A percentile compares a stretch with the other conserved stretches of the same genome.
phyloP scores from a whole-genome alignment of 1,284 basidiomycete genomes.

The Thelephora terrestris region DNA sequence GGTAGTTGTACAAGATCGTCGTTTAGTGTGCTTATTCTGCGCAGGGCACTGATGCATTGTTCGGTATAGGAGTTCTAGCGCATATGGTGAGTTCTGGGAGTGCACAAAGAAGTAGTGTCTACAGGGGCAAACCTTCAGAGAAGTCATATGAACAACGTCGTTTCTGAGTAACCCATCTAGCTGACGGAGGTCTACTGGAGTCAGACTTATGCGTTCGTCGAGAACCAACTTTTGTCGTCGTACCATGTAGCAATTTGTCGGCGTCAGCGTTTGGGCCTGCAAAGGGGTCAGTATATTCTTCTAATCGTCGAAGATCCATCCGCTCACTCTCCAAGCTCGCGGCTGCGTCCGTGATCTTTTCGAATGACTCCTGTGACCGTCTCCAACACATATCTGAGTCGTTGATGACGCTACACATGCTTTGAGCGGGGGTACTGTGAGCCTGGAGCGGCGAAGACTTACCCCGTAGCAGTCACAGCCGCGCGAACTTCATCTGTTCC shows the following conservation, averaged over 20 bases:
- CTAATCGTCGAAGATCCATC: neutral
- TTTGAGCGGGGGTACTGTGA: slow-evolving; percentile 8
- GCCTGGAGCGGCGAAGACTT: slow-evolving; percentile 12
- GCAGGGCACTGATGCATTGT: slow-evolving; percentile 54
- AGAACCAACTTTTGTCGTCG: neutral
- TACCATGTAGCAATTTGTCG: slow-evolving; percentile 49
- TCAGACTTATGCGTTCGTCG: neutral
- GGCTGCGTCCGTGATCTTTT: slow-evolving; percentile 45
- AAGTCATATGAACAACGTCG: slow-evolving; percentile 45
- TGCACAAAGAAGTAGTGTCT: neutral
- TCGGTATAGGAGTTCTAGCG: slow-evolving; percentile 68
- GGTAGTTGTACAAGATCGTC: slow-evolving; percentile 67
- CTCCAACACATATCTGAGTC: slow-evolving; percentile 46
- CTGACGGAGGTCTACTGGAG: slow-evolving; percentile 46
- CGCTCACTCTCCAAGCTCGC: slow-evolving; percentile 42
- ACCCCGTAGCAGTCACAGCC: slow-evolving; percentile 40
- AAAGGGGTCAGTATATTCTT: neutral
- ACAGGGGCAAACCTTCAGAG: slow-evolving; percentile 43
- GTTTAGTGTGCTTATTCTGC: slow-evolving; percentile 67
- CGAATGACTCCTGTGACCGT: slow-evolving; percentile 46
- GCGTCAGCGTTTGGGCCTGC: slow-evolving; percentile 39
- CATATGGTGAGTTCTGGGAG: slow-evolving; percentile 1
- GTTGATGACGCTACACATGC: slow-evolving; percentile 37
- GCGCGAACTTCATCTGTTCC: slow-evolving; percentile 52
- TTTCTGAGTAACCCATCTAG: slow-evolving; percentile 49